These are phyloP conservation scores for Canna indica DNA, from an alignment of 176 grass and related monocot species.

Conservation along the genomic window DNA sequence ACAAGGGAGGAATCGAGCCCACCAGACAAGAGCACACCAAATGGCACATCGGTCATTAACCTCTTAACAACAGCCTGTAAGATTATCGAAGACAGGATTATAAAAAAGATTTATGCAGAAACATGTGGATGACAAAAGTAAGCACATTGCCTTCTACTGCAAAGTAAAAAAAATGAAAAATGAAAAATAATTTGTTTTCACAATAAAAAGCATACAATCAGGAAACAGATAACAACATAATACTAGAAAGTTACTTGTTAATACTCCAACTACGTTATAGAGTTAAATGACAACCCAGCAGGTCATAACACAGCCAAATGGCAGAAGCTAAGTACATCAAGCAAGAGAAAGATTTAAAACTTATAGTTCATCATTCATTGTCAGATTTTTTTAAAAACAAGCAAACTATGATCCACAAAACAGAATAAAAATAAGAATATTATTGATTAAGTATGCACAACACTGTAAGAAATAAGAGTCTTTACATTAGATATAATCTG, in stretches of 20 bases:
- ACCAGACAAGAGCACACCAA: conserved; percentile 97
- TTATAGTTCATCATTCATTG: neutral
- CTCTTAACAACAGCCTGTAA: conserved; percentile 78
- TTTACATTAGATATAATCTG: conserved; percentile 13
- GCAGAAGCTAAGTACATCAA: too few relatives aligned
- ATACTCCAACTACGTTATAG: neutral
- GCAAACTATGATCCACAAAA: neutral
- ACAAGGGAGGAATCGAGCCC: conserved; percentile 97
- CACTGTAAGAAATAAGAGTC: neutral
- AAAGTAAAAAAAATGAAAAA: neutral
- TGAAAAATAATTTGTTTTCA: neutral
- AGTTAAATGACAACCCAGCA: neutral
- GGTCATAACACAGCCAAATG: too few relatives aligned
- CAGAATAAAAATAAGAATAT: neutral
- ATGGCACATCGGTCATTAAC: conserved; percentile 96
- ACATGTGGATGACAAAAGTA: neutral
- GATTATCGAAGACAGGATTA: conserved; percentile 2
- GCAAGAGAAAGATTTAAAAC: too few relatives aligned
- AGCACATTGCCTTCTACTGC: neutral
- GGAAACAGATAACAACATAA: neutral
- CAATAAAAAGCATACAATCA: neutral
- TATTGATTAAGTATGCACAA: neutral
- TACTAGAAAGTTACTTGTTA: neutral
- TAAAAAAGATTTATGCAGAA: neutral
- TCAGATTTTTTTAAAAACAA: neutral